These are phyloP conservation scores for Litchi chinensis DNA, from an alignment of 345 rosid species.

Conservation along the genomic window DNA sequence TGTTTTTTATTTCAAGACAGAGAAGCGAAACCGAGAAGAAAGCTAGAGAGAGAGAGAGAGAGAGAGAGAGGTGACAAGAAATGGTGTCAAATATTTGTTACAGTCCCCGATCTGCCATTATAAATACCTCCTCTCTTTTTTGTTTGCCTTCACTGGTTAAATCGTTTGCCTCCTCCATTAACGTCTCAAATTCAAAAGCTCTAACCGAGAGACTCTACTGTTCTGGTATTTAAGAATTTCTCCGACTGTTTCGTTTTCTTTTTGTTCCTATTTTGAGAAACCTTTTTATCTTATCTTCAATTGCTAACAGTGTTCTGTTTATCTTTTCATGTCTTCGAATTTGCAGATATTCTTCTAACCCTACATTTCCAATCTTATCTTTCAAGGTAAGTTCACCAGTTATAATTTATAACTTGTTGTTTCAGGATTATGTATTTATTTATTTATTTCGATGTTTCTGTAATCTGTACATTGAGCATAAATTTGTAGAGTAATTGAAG, in stretches of 20 bases:
- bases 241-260: background rate
- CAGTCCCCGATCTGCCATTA: conserved; percentile 38
- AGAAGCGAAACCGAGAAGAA: background rate
- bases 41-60: background rate
- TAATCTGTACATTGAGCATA: background rate
- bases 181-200: conserved; percentile 9
- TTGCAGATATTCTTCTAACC: conserved; percentile 42
- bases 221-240: conserved; percentile 31
- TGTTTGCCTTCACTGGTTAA: conserved; percentile 29
- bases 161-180: conserved; percentile 8
- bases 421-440: no score
- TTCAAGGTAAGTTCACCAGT: conserved; percentile 45
- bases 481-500: background rate
- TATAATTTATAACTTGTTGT: background rate
- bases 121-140: conserved; percentile 45
- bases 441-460: no score
- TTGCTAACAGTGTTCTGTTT: conserved; percentile 30
- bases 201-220: conserved; percentile 11
- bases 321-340: conserved; percentile 41
- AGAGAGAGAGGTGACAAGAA: conserved; percentile 1
- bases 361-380: conserved; percentile 32
- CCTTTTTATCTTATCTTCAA: background rate
- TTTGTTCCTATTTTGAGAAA: conserved; percentile 6
- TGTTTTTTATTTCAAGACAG: background rate
- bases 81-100: conserved; percentile 47